phyloP scores from a whole-genome alignment of 345 rosid species.

The Gossypium arboreum region DNA sequence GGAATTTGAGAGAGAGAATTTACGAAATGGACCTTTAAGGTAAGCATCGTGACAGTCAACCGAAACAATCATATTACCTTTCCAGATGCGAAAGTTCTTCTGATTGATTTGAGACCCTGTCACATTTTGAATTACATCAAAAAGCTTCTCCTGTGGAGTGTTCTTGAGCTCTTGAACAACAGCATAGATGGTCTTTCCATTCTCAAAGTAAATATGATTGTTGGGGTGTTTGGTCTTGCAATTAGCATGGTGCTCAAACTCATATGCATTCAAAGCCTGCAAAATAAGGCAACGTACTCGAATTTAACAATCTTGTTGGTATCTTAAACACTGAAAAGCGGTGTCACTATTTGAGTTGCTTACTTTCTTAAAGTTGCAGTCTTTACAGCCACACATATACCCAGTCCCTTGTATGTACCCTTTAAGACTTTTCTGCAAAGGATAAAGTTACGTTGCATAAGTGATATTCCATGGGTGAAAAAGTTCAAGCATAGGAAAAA shows the following conservation, averaged over 20 bases:
- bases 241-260: slow-evolving; percentile 63
- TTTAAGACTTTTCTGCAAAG: slow-evolving; percentile 42
- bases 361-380: slow-evolving; percentile 51
- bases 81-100: slow-evolving; percentile 52
- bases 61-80: slow-evolving; percentile 34
- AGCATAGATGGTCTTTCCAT: slow-evolving; percentile 62
- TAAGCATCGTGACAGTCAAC: neutral
- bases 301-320: neutral
- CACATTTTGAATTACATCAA: slow-evolving; percentile 49
- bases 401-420: slow-evolving; percentile 52
- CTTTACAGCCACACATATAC: slow-evolving; percentile 53
- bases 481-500: neutral
- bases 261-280: slow-evolving; percentile 59
- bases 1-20: slow-evolving; percentile 7
- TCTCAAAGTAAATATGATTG: slow-evolving; percentile 64
- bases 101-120: slow-evolving; percentile 54
- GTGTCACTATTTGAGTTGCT: neutral
- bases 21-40: slow-evolving; percentile 21
- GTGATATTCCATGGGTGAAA: neutral
- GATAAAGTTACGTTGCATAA: neutral
- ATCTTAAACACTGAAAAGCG: neutral
- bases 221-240: slow-evolving; percentile 77
- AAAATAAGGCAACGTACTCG: slow-evolving; percentile 9
- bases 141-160: slow-evolving; percentile 51
- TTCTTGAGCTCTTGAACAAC: slow-evolving; percentile 66